Conservation (phyloP, 1,284 basidiomycete species). For the Erythrobasidium hasegawianum region DNA sequence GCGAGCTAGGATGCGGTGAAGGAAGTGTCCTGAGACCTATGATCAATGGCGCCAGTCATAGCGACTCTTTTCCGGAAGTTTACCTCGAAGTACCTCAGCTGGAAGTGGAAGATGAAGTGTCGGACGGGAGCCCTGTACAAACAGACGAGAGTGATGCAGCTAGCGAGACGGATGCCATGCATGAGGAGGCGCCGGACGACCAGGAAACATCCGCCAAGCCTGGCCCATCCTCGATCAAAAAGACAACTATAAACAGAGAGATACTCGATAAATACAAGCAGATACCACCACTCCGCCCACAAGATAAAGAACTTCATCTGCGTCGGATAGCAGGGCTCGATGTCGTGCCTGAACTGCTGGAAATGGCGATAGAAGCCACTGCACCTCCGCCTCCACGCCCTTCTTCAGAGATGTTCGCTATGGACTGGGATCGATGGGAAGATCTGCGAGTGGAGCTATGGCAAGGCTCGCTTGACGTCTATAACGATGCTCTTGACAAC, state of each 20-base stretch:
- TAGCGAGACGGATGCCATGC: neutral
- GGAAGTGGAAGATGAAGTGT: slow-evolving; percentile 49
- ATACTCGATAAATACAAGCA: slow-evolving; percentile 22
- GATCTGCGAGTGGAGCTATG: slow-evolving; percentile 67
- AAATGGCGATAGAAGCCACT: slow-evolving; percentile 56
- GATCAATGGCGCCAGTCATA: slow-evolving; percentile 66
- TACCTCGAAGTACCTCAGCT: slow-evolving; percentile 3
- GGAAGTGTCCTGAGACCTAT: slow-evolving; percentile 67
- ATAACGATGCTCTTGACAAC: slow-evolving; percentile 68
- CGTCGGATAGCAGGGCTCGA: slow-evolving; percentile 65
- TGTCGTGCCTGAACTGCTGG: slow-evolving; percentile 56
- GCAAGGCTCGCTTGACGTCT: slow-evolving; percentile 71
- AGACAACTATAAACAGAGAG: slow-evolving; percentile 2
- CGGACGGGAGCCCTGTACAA: slow-evolving; percentile 34
- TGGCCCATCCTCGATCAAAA: slow-evolving; percentile 11
- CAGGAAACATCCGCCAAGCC: neutral
- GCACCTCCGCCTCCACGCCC: slow-evolving; percentile 47
- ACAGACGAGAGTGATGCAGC: neutral
- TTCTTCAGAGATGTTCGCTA: slow-evolving; percentile 11
- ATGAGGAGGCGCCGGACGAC: neutral
- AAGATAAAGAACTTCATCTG: slow-evolving; percentile 56
- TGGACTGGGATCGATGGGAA: slow-evolving; percentile 62
- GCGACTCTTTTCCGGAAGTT: slow-evolving; percentile 46
- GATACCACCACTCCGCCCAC: slow-evolving; percentile 12
- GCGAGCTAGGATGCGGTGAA: slow-evolving; percentile 76